Percentiles rank a stretch among this genome's conserved stretches.
Conservation (phyloP, 2,329 filamentous ascomycete genomes). For the Scedosporium dehoogii region DNA sequence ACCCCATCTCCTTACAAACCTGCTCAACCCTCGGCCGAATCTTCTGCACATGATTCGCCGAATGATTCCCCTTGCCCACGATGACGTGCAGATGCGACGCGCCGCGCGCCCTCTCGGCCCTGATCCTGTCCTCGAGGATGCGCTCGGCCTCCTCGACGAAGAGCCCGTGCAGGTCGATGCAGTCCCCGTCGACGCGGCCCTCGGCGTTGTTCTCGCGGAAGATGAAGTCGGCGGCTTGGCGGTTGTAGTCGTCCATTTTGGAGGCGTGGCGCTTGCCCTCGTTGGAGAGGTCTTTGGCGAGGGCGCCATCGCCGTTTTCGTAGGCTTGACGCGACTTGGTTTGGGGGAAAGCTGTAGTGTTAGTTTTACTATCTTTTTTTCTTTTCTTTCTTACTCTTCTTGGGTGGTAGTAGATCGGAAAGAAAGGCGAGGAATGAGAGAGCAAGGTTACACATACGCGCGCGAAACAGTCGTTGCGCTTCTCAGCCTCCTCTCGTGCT, state of each 20-base stretch:
- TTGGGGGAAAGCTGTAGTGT: background rate
- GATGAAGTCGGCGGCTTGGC: constrained; percentile 84
- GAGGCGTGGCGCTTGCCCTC: constrained; percentile 77
- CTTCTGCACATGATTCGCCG: constrained; percentile 71
- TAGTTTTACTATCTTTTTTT: background rate
- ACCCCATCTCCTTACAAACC: constrained; percentile 70
- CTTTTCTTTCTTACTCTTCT: background rate
- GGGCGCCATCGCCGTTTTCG: constrained; percentile 67
- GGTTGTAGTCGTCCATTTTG: constrained; percentile 81
- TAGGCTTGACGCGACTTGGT: constrained; percentile 67
- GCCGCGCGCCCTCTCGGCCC: constrained; percentile 60
- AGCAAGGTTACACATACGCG: constrained; percentile 35
- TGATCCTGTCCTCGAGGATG: constrained; percentile 78
- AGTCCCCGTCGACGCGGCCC: constrained; percentile 65
- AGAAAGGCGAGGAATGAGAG: background rate
- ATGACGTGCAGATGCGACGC: constrained; percentile 87
- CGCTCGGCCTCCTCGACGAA: constrained; percentile 86
- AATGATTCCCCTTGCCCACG: constrained; percentile 92
- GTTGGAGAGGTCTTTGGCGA: constrained; percentile 74
- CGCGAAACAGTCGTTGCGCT: constrained; percentile 70
- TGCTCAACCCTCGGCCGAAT: constrained; percentile 91
- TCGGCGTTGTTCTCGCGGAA: constrained; percentile 88
- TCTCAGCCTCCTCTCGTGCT: constrained; percentile 69
- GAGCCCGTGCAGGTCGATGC: constrained; percentile 89
- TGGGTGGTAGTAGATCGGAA: background rate